Conservation (phyloP, 306 rosid species). For the Corylus heterophylla region DNA sequence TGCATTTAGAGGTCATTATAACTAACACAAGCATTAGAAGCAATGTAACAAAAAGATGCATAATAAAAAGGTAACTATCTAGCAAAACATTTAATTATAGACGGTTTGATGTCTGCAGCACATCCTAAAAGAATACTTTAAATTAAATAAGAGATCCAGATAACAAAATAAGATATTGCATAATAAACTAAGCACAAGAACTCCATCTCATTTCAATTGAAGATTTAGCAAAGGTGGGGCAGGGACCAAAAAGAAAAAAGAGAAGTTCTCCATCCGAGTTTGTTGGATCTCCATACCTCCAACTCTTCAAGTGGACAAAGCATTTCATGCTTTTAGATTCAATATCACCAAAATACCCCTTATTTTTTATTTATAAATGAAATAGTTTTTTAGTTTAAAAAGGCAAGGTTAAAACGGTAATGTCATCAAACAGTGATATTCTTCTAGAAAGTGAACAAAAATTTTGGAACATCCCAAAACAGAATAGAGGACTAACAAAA, state of each 20-base stretch:
- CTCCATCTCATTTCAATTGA: constrained; percentile 8
- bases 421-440: not conserved
- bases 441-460: not conserved
- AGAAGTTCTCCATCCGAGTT: not conserved
- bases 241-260: not conserved
- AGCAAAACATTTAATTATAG: not conserved
- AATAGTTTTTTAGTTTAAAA: not conserved
- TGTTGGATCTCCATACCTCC: not conserved
- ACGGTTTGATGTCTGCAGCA: not conserved
- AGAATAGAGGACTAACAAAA: not conserved
- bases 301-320: not conserved
- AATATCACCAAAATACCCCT: not conserved
- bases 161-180: not conserved
- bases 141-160: too few relatives aligned
- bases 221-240: not conserved
- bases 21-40: constrained; percentile 21
- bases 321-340: not conserved
- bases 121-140: not conserved
- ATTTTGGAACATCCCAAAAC: not conserved
- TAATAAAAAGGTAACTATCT: not conserved
- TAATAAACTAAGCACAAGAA: constrained; percentile 11
- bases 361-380: not conserved
- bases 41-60: not conserved
- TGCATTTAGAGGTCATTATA: constrained; percentile 29
- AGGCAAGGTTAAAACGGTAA: not conserved